phyloP scores from a whole-genome alignment of 495 filamentous ascomycete species.

The Penicillium soppii region DNA sequence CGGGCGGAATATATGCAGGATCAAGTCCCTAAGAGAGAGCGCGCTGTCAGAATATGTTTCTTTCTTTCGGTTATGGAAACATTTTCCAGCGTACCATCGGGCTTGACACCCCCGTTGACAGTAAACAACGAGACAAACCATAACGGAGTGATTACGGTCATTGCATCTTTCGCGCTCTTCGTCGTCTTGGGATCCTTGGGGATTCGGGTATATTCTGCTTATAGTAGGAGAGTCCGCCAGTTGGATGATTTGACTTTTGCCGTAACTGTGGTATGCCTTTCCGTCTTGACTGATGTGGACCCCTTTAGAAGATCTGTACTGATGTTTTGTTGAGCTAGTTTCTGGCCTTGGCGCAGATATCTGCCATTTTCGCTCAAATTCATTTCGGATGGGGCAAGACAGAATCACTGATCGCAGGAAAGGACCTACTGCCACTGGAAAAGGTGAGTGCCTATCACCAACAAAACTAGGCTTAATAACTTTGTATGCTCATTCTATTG shows the following conservation, averaged over 20 bases:
- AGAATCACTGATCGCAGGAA: not conserved
- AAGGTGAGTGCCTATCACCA: conserved; percentile 1
- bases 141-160: conserved; percentile 22
- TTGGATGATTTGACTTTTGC: conserved; percentile 21
- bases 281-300: not conserved
- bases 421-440: not conserved
- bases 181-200: conserved; percentile 17
- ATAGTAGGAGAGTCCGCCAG: conserved; percentile 8
- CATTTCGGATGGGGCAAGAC: conserved; percentile 22
- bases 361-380: conserved; percentile 5
- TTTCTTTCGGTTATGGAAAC: conserved; percentile 7
- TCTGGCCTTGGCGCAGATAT: conserved; percentile 13
- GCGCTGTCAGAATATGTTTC: not conserved
- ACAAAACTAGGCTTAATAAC: not conserved
- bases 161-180: conserved; percentile 22
- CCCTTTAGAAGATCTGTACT: not conserved
- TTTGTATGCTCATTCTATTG: not conserved
- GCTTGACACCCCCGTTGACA: conserved; percentile 19
- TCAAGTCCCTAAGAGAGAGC: not conserved
- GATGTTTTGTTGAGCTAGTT: conserved; percentile 16
- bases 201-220: conserved; percentile 19
- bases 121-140: conserved; percentile 23
- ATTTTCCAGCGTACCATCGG: conserved; percentile 5
- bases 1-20: not conserved
- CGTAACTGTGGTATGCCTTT: not conserved